Evolutionary conservation across 805 yeast species (phyloP).

Genomic region (Lachancea thermotolerans): DNA sequence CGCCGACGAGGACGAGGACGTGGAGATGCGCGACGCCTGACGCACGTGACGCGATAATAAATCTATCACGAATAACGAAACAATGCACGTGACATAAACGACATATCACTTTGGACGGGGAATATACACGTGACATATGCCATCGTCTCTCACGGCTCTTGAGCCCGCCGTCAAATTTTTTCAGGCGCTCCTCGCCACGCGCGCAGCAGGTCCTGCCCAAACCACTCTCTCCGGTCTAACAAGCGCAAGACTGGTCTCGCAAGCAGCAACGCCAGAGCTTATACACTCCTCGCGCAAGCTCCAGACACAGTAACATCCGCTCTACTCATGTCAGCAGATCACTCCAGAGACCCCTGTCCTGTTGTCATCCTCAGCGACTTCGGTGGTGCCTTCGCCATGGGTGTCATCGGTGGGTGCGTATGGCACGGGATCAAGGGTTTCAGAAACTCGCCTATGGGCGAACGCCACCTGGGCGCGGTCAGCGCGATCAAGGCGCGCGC

Average conservation of each 20-base stretch:
- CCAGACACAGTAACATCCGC: neutral
- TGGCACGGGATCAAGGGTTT: constrained; percentile 99
- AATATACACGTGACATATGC: too few species aligned
- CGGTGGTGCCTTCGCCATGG: constrained; percentile 99
- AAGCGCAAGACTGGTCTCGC: too few species aligned
- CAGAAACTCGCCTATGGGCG: constrained; percentile 96
- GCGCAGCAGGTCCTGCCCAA: too few species aligned
- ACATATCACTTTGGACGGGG: too few species aligned
- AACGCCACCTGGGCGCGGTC: constrained; percentile 82
- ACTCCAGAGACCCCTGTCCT: constrained; percentile 99
- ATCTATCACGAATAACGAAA: too few species aligned
- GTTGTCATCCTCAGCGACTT: constrained; percentile 91
- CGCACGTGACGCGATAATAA: neutral
- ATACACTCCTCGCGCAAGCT: neutral
- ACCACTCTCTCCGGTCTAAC: too few species aligned
- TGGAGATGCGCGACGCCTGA: neutral
- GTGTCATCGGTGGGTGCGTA: constrained; percentile 95
- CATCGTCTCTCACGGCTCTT: too few species aligned
- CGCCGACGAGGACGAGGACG: constrained; percentile 1
- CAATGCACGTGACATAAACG: too few species aligned
- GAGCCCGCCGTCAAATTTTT: too few species aligned
- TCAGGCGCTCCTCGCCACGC: too few species aligned
- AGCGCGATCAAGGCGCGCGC: constrained; percentile 93
- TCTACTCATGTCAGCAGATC: constrained; percentile 76
- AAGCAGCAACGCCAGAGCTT: neutral